Conservation (phyloP, 176 grass and related monocot genomes). For the Coix lacrymajobi region DNA sequence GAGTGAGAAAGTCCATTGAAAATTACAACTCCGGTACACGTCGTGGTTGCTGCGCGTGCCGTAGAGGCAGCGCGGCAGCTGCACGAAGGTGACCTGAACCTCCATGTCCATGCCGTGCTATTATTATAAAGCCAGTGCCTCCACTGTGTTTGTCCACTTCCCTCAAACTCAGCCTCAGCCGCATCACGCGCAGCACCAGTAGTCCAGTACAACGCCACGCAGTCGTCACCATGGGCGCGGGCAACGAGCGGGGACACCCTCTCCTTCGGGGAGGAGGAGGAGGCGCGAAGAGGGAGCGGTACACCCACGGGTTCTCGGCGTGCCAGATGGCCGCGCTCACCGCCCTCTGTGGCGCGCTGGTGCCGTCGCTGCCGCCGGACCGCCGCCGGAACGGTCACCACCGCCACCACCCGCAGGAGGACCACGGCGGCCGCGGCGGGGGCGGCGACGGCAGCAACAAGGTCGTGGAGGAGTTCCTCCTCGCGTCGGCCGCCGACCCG, state of each 20-base stretch:
- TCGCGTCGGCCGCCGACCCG: conserved; percentile 57
- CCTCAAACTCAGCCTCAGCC: background rate
- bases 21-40: background rate
- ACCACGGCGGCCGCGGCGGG: background rate
- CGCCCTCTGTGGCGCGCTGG: conserved; percentile 48
- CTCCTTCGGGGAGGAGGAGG: conserved; percentile 50
- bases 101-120: background rate
- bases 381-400: background rate
- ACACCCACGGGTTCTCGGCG: conserved; percentile 80
- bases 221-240: background rate
- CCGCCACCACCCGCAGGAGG: background rate
- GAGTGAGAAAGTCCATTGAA: background rate
- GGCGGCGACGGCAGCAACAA: conserved; percentile 6
- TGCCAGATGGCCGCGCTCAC: conserved; percentile 59
- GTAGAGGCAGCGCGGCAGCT: background rate
- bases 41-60: background rate
- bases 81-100: background rate
- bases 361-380: conserved; percentile 46
- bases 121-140: conserved; percentile 14
- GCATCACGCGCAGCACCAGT: background rate
- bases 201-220: background rate
- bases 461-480: conserved; percentile 44
- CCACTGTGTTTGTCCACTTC: conserved; percentile 2
- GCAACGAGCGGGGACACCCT: conserved; percentile 49
- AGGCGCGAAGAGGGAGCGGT: conserved; percentile 25